Percentiles rank a stretch among this genome's conserved stretches.
Evolutionary conservation across 2,329 filamentous ascomycete genomes (phyloP).

Genomic region (Fusarium sp.): DNA sequence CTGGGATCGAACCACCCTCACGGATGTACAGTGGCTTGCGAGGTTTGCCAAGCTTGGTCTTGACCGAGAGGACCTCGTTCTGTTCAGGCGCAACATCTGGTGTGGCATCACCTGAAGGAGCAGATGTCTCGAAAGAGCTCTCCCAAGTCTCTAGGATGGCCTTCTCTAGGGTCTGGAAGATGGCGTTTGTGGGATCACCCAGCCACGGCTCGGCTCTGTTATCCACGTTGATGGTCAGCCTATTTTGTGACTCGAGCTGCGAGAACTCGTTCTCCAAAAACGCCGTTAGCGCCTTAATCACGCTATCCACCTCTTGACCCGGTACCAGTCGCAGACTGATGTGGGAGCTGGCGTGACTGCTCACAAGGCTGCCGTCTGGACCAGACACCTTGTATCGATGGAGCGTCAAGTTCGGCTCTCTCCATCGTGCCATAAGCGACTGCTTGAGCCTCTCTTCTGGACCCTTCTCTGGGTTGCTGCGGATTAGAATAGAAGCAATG

Average conservation of each 20-base stretch:
- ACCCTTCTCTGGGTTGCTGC: constrained; percentile 72
- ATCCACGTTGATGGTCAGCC: constrained; percentile 84
- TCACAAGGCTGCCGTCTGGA: constrained; percentile 91
- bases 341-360: constrained; percentile 86
- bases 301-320: constrained; percentile 86
- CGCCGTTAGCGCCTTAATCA: constrained; percentile 74
- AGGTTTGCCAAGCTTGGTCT: constrained; percentile 46
- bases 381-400: constrained; percentile 94
- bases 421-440: constrained; percentile 93
- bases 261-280: constrained; percentile 81
- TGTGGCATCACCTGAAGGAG: constrained; percentile 26
- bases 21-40: constrained; percentile 89
- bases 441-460: constrained; percentile 79
- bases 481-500: constrained; percentile 81
- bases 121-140: constrained; percentile 57
- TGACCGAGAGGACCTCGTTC: constrained; percentile 35
- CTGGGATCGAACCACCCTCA: constrained; percentile 94
- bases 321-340: constrained; percentile 93
- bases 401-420: constrained; percentile 93
- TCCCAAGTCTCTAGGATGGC: constrained; percentile 90
- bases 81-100: constrained; percentile 11
- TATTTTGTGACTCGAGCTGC: constrained; percentile 82
- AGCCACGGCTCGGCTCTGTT: constrained; percentile 97
- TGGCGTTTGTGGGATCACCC: constrained; percentile 88
- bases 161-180: constrained; percentile 88